A percentile compares a stretch with the other conserved stretches of the same genome.
Conservation (phyloP, 257 asterid species). For the Nicotiana otophora region DNA sequence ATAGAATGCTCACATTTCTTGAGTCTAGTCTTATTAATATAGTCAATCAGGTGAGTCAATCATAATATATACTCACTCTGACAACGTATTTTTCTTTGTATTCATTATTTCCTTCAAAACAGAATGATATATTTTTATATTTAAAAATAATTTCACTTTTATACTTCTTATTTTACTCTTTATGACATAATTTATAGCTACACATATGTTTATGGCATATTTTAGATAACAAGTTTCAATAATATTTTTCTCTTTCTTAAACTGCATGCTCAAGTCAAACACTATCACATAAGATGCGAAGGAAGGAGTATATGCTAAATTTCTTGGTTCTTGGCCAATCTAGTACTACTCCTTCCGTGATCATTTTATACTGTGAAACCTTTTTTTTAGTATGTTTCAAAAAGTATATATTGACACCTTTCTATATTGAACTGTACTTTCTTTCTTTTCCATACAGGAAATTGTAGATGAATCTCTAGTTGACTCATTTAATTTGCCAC, state of each 20-base stretch:
- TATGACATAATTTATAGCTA: too few species aligned
- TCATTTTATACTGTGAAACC: too few species aligned
- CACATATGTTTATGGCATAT: too few species aligned
- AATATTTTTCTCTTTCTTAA: too few species aligned
- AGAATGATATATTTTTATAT: not conserved
- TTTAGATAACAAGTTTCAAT: too few species aligned
- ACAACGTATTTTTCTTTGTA: not conserved
- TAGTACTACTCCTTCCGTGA: too few species aligned
- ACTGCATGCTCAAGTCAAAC: too few species aligned
- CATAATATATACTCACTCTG: not conserved
- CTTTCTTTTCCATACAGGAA: constrained; percentile 24
- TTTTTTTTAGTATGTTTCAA: too few species aligned
- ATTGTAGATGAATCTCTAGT: constrained; percentile 24
- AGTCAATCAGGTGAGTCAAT: constrained; percentile 37
- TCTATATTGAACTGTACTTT: not conserved
- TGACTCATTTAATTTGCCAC: constrained; percentile 45
- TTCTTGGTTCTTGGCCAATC: not conserved
- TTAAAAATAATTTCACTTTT: too few species aligned
- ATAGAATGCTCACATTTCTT: not conserved
- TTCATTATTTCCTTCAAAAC: not conserved
- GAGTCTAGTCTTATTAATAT: constrained; percentile 31
- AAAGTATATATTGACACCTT: too few species aligned
- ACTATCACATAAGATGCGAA: too few species aligned
- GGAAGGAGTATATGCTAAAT: not conserved
- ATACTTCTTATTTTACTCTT: too few species aligned